phyloP scores from a whole-genome alignment of 257 asterid species.

The Agastache rugosa region DNA sequence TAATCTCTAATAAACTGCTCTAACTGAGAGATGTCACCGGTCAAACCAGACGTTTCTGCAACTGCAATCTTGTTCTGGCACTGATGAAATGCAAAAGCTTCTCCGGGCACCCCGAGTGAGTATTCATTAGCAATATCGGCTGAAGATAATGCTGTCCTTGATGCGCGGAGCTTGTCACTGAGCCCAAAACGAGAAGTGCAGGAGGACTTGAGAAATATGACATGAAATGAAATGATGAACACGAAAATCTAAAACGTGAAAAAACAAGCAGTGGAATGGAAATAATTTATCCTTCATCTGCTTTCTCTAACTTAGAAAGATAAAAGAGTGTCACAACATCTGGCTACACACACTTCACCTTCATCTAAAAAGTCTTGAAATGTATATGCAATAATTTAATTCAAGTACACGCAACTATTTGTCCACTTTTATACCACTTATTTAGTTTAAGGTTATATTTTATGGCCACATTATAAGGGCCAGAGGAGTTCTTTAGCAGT shows the following conservation, averaged over 20 bases:
- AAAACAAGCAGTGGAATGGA: too few species aligned
- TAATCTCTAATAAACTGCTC: slow-evolving; percentile 73
- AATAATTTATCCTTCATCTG: too few species aligned
- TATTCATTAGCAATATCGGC: slow-evolving; percentile 77
- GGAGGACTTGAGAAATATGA: not conserved
- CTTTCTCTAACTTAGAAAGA: too few species aligned
- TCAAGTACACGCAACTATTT: not conserved
- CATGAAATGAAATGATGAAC: not conserved
- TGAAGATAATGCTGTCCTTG: slow-evolving; percentile 82
- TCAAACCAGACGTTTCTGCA: slow-evolving; percentile 75
- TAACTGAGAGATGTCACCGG: slow-evolving; percentile 64
- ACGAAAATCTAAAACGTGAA: too few species aligned
- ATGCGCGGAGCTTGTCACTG: slow-evolving; percentile 91
- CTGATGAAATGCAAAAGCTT: slow-evolving; percentile 76
- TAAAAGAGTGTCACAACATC: not conserved
- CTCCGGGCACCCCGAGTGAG: slow-evolving; percentile 81
- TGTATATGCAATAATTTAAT: not conserved
- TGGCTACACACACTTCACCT: not conserved
- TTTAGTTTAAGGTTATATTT: not conserved
- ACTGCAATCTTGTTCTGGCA: slow-evolving; percentile 65
- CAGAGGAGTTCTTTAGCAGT: not conserved
- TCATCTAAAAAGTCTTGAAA: not conserved
- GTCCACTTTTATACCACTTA: not conserved
- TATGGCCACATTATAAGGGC: not conserved
- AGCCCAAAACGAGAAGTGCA: slow-evolving; percentile 46